phyloP scores from a whole-genome alignment of 805 yeast genomes.

The Candida vaughaniae region DNA sequence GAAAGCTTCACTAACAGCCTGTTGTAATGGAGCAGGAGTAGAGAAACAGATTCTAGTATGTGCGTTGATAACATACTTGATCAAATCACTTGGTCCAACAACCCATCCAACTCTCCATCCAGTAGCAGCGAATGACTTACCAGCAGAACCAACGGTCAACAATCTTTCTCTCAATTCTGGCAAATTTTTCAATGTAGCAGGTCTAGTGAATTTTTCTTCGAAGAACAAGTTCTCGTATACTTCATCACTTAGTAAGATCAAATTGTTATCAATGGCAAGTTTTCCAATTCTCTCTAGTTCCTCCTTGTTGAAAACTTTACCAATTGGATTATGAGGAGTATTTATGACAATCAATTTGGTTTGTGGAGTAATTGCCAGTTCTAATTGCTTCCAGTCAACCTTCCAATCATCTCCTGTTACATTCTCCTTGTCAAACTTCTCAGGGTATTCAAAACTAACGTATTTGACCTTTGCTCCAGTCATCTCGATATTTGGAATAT shows the following conservation, averaged over 20 bases:
- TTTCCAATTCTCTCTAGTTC: slow-evolving; percentile 78
- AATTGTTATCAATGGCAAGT: slow-evolving; percentile 80
- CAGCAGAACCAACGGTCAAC: slow-evolving; percentile 93
- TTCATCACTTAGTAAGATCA: slow-evolving; percentile 85
- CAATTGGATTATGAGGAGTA: slow-evolving; percentile 96
- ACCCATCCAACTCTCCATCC: slow-evolving; percentile 99
- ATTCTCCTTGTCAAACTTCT: slow-evolving; percentile 57
- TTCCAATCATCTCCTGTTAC: slow-evolving; percentile 87
- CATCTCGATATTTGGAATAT: slow-evolving; percentile 89
- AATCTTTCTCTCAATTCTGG: slow-evolving; percentile 81
- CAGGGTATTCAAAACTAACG: slow-evolving; percentile 83
- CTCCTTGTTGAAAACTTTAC: slow-evolving; percentile 76
- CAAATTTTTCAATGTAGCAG: slow-evolving; percentile 64
- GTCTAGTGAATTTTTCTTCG: slow-evolving; percentile 66
- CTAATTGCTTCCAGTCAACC: slow-evolving; percentile 75
- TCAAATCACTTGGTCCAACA: slow-evolving; percentile 78
- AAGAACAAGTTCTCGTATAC: slow-evolving; percentile 91
- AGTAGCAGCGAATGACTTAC: slow-evolving; percentile 97
- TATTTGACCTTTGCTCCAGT: slow-evolving; percentile 91
- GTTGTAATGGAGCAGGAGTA: slow-evolving; percentile 89
- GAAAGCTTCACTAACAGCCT: slow-evolving; percentile 82
- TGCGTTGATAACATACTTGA: slow-evolving; percentile 81
- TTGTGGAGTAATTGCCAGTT: slow-evolving; percentile 64
- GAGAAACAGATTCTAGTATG: slow-evolving; percentile 94
- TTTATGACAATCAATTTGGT: slow-evolving; percentile 88